Base-by-base conservation (phyloP, 2,329 filamentous ascomycete genomes). In the Neonectria ditissima region DNA sequence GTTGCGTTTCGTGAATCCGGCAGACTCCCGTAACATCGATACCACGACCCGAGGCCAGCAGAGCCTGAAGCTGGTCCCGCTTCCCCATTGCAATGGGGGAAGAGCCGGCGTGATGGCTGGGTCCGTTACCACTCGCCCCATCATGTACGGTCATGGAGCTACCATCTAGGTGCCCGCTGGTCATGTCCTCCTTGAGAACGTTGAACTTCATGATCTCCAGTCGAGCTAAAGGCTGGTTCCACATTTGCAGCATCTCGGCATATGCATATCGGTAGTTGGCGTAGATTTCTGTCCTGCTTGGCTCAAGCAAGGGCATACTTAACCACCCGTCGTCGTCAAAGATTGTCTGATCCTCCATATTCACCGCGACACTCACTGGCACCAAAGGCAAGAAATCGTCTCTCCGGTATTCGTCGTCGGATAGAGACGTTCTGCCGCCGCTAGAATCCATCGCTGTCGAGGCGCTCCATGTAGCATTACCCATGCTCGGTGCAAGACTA, bases 191-290 rank as follows among this genome's bases (percentile, higher is more conserved):
- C 58, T 85, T 85, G 41, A 91, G 79, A 4, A 87, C 83, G 65
- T 91, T 91, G 72, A 91, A 91, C 72, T 92, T 91, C 78, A 91
- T 83, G 28, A 92, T 85, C 73, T 92, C 89, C 1, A 91, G 82
- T 18, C 89, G 82, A 32, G 87, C 83, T 5, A 91, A 78, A 0
- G 88, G 88, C 59, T 89, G 84, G 2, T 83, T 81, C 89, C 89
- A 91, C 77, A 88, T 86, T 67, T 89, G 89, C 4, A 92, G 81
- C 77, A 91, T 84, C 75, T 91, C 88, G n/a, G 89, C 88, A 69
- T 92, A 92, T 1, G 85, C 83, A 63, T 87, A 86, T 37, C 89
- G 86, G 71, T 91, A 92, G 69, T 80, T 82, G n/a, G 84, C 82
- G 66, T 89, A 88, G 20, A 84, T 74, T 4, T 80, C 74, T 5